These are phyloP conservation scores for Zygoascus flipseniorum DNA, from an alignment of 805 yeast genomes.

Conservation along the genomic window DNA sequence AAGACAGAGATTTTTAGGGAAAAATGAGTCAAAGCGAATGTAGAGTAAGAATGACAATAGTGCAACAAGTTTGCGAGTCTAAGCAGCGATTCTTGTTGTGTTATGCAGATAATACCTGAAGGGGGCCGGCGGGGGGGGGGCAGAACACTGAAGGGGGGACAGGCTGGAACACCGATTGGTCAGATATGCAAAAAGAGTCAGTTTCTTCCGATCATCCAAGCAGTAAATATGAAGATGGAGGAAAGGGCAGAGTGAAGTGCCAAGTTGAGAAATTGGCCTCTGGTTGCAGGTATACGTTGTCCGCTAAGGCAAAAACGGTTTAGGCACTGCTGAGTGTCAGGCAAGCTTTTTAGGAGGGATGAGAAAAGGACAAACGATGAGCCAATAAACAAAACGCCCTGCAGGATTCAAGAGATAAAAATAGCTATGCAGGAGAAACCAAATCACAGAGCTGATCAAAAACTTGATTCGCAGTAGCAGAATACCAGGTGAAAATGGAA, in stretches of 20 bases:
- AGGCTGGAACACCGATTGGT: not conserved
- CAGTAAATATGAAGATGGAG: not conserved
- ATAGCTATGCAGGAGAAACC: no score
- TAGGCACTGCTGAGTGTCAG: no score
- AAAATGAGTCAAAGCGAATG: not conserved
- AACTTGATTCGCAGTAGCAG: no score
- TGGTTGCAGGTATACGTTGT: no score
- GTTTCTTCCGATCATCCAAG: not conserved
- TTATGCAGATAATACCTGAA: not conserved
- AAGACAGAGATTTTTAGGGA: not conserved
- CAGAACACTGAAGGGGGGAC: not conserved
- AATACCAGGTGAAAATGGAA: no score
- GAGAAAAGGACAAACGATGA: no score
- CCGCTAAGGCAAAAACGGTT: no score
- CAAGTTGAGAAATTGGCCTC: not conserved
- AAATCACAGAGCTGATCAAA: no score
- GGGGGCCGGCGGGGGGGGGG: not conserved
- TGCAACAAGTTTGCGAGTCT: no score
- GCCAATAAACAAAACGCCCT: no score
- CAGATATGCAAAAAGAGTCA: not conserved
- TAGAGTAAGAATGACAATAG: not conserved
- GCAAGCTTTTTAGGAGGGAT: no score
- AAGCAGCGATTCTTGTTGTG: not conserved
- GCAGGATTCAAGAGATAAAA: no score
- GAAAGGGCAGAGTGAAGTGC: not conserved